These are phyloP conservation scores for Melanomma pulvis-pyrius DNA, from an alignment of 495 filamentous ascomycete genomes.

Conservation along the genomic window DNA sequence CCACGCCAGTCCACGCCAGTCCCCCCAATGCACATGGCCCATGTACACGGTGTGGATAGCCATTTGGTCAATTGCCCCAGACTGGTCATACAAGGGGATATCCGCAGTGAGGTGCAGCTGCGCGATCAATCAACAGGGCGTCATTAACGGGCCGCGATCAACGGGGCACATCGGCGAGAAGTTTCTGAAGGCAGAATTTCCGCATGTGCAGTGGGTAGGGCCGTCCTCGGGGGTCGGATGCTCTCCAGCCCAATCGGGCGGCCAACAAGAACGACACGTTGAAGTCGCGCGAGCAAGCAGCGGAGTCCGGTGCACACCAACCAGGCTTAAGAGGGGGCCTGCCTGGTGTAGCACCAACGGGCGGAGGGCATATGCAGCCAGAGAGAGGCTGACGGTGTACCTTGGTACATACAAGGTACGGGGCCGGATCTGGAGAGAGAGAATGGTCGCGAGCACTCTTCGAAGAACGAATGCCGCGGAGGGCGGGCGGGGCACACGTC, in stretches of 20 bases:
- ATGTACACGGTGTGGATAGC: not conserved
- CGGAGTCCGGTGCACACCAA: not conserved
- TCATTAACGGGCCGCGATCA: too few relatives aligned
- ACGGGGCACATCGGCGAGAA: not conserved
- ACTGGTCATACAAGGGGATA: too few relatives aligned
- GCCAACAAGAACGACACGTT: not conserved
- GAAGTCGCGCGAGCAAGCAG: not conserved
- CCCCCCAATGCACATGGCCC: not conserved
- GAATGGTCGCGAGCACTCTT: too few relatives aligned
- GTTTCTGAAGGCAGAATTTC: not conserved
- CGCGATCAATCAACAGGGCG: not conserved
- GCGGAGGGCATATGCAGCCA: conserved; percentile 1
- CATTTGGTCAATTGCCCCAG: not conserved
- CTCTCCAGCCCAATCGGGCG: not conserved
- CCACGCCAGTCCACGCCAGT: not conserved
- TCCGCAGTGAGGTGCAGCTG: not conserved
- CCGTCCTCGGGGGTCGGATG: not conserved
- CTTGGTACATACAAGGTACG: too few relatives aligned
- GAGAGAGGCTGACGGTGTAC: too few relatives aligned
- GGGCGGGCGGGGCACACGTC: not conserved
- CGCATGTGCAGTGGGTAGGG: not conserved
- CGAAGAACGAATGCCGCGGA: not conserved
- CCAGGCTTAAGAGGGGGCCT: not conserved
- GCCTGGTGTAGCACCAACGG: not conserved
- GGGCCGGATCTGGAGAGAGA: too few relatives aligned